These are phyloP conservation scores for Delphinella strobiligena DNA, from an alignment of 2,329 filamentous ascomycete species.

Conservation along the genomic window DNA sequence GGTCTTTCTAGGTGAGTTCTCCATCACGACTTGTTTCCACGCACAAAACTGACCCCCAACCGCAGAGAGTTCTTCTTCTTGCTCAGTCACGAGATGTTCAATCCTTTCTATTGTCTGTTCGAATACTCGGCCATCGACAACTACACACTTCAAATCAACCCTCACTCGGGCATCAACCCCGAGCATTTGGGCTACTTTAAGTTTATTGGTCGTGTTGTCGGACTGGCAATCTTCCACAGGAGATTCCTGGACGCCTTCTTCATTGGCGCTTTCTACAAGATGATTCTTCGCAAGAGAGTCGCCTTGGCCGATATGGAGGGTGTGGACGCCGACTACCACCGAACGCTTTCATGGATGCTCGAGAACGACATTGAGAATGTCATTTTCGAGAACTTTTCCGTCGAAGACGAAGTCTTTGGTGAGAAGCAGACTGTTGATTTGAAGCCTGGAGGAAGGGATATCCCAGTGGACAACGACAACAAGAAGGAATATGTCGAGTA, in stretches of 20 bases:
- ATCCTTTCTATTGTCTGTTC: slow-evolving; percentile 98
- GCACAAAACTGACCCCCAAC: slow-evolving; percentile 17
- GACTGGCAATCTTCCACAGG: slow-evolving; percentile 93
- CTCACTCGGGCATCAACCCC: slow-evolving; percentile 96
- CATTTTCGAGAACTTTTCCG: slow-evolving; percentile 89
- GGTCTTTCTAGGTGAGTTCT: slow-evolving; percentile 63
- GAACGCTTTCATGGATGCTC: slow-evolving; percentile 91
- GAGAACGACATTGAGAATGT: slow-evolving; percentile 96
- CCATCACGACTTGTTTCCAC: background rate
- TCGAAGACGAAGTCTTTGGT: slow-evolving; percentile 93
- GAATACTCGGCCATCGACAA: slow-evolving; percentile 99
- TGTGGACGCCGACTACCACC: slow-evolving; percentile 94
- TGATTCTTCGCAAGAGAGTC: slow-evolving; percentile 92
- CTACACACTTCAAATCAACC: slow-evolving; percentile 99
- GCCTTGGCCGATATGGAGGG: slow-evolving; percentile 93
- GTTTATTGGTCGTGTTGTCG: slow-evolving; percentile 95
- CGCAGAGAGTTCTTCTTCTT: slow-evolving; percentile 95
- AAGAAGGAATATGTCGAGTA: slow-evolving; percentile 97
- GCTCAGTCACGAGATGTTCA: slow-evolving; percentile 99
- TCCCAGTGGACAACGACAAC: slow-evolving; percentile 96
- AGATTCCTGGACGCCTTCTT: slow-evolving; percentile 98
- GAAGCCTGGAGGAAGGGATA: slow-evolving; percentile 78
- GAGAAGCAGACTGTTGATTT: slow-evolving; percentile 90
- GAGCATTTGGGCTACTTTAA: slow-evolving; percentile 99
- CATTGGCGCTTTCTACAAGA: slow-evolving; percentile 98